These are phyloP conservation scores for Dissoconium aciculare DNA, from an alignment of 2,329 filamentous ascomycete species.

Conservation along the genomic window DNA sequence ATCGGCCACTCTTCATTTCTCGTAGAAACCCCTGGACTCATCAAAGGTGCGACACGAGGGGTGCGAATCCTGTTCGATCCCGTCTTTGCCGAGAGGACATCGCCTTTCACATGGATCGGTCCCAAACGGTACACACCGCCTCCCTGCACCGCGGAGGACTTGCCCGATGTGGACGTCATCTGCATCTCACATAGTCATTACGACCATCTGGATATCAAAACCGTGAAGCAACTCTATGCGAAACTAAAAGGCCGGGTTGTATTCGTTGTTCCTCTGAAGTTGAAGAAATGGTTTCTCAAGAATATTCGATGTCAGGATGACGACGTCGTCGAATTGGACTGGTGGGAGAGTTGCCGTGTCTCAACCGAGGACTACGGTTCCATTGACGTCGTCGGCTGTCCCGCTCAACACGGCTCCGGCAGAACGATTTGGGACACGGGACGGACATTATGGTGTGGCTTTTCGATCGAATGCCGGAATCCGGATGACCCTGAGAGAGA, in stretches of 20 bases:
- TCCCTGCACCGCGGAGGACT: constrained; percentile 35
- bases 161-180: constrained; percentile 38
- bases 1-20: constrained; percentile 38
- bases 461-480: constrained; percentile 29
- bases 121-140: constrained; percentile 39
- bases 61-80: constrained; percentile 38
- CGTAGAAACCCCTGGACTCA: constrained; percentile 27
- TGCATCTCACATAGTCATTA: constrained; percentile 43
- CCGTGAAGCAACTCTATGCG: constrained; percentile 29
- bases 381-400: constrained; percentile 32
- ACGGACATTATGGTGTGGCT: constrained; percentile 36
- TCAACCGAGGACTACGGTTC: constrained; percentile 22
- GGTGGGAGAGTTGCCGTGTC: constrained; percentile 34
- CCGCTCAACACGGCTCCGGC: constrained; percentile 35
- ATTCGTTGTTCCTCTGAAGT: constrained; percentile 31
- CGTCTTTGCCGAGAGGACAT: constrained; percentile 37
- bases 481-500: constrained; percentile 12
- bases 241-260: constrained; percentile 25
- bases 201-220: constrained; percentile 38
- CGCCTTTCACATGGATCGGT: constrained; percentile 32
- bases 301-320: constrained; percentile 26
- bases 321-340: constrained; percentile 35
- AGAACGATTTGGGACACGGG: constrained; percentile 28
- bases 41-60: constrained; percentile 22
- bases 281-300: constrained; percentile 25